These are phyloP conservation scores for Rhodotorula paludigena DNA, from an alignment of 768 basidiomycete species.

Conservation along the genomic window DNA sequence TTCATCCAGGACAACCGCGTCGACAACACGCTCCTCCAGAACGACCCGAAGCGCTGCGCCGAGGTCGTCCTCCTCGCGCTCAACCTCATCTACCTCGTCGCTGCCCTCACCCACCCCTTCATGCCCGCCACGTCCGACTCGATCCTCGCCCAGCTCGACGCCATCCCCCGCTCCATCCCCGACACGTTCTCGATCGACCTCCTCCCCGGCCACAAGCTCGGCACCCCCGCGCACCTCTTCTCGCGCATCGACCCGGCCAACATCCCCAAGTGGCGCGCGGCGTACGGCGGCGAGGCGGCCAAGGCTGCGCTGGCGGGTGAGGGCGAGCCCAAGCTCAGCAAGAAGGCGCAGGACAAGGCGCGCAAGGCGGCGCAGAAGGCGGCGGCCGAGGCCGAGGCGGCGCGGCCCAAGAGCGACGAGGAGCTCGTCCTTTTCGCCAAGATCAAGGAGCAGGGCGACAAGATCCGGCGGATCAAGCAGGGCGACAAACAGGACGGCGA, in stretches of 20 bases:
- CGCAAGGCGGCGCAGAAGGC: conserved; percentile 38
- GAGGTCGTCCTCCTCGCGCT: conserved; percentile 82
- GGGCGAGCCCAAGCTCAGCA: conserved; percentile 16
- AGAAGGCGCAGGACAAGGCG: conserved; percentile 32
- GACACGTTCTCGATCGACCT: conserved; percentile 64
- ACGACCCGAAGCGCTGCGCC: conserved; percentile 77
- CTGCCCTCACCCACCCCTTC: conserved; percentile 83
- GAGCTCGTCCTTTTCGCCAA: conserved; percentile 66
- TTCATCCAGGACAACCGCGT: conserved; percentile 92
- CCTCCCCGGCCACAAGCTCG: conserved; percentile 76
- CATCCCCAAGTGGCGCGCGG: conserved; percentile 71
- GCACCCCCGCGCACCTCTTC: conserved; percentile 83
- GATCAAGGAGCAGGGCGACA: conserved; percentile 68
- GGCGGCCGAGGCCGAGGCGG: conserved; percentile 34
- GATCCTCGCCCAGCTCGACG: conserved; percentile 81
- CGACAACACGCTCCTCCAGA: conserved; percentile 78
- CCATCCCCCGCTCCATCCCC: conserved; percentile 75
- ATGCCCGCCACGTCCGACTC: conserved; percentile 84
- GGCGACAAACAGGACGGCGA: conserved; percentile 50
- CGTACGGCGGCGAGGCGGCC: conserved; percentile 63
- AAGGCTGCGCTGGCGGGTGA: conserved; percentile 40
- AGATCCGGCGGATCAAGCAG: conserved; percentile 63
- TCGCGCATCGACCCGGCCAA: conserved; percentile 86
- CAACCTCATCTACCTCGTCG: conserved; percentile 87
- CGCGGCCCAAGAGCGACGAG: conserved; percentile 59